Base-by-base conservation (phyloP, 2,329 filamentous ascomycete species). In the Stagonosporopsis rhizophila region DNA sequence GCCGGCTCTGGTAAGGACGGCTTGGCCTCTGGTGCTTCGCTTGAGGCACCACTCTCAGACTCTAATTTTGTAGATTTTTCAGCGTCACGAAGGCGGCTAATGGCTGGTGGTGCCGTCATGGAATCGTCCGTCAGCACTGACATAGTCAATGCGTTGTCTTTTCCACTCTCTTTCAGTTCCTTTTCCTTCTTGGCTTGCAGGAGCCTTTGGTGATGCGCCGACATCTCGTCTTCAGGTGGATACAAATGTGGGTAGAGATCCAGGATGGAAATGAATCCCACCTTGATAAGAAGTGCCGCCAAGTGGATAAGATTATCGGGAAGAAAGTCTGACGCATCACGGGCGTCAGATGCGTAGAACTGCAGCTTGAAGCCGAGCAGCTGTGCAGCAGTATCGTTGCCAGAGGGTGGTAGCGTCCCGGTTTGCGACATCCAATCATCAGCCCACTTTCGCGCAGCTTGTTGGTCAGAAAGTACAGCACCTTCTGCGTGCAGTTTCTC, bases 301-400 rank as follows among this genome's bases (percentile, higher is more conserved):
- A 99, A 84, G 65, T 95, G 96, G 27, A 98, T 91, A 3, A 99
- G 82, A 66, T 99, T 99, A 35, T 95, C 91, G 0, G 95, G 95
- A 2, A 98, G 82, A 2, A 88, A 83, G 68, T 98, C 95, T 1
- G 84, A 81, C 50, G 87, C 84, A 57, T 91, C 87, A 52, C 94
- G 86, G 32, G 89, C 87, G 25, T 88, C 82, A 0, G 92, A 96
- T 37, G 91, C 90, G 72, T 99, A 99, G 75, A 96, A 99, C 14
- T 91, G 90, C 46, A 99, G 84, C 77, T 99, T 99, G 83, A 99
- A 99, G 4, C 95, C 95, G 14, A 99, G 87, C 3, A 99, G 84
- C 73, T 98, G 95, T 27, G 96, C 96, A 1, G 95, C 95, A 56
- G 96, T 91, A 39, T 89, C 87, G 73, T 97, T 99, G 27, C 96